Evolutionary conservation across 176 grass and related monocot genomes (phyloP).

Genomic region (Poa pratensis): DNA sequence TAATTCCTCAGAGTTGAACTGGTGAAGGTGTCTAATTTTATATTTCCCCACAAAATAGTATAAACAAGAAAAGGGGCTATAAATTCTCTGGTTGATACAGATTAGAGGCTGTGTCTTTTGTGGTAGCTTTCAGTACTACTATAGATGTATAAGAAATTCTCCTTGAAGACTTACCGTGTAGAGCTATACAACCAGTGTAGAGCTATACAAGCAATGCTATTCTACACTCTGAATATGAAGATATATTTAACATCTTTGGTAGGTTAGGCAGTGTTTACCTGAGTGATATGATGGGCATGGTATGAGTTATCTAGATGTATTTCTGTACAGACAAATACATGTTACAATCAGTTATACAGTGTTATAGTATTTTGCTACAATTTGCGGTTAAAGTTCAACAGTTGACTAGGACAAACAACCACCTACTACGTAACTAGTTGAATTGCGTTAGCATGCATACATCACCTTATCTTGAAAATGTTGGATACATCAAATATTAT

Average conservation of each 20-base stretch:
- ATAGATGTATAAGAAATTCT: not conserved
- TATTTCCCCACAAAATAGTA: not conserved
- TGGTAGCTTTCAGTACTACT: not conserved
- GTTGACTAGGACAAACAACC: not conserved
- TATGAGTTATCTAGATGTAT: not conserved
- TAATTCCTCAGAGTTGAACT: not conserved
- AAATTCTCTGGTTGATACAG: not conserved
- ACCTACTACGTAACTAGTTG: not conserved
- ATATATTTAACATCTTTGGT: not conserved
- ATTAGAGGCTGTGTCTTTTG: not conserved
- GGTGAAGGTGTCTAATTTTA: not conserved
- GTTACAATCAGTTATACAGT: not conserved
- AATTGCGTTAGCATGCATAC: not conserved
- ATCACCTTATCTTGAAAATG: not conserved
- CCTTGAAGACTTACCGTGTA: not conserved
- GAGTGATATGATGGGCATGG: not conserved
- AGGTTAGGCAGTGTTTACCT: not conserved
- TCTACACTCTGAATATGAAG: not conserved
- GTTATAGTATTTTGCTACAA: not conserved
- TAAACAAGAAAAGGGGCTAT: not conserved
- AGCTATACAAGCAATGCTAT: not conserved
- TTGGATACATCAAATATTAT: not conserved
- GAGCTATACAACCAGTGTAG: not conserved
- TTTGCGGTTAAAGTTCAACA: not conserved
- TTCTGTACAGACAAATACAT: not conserved